Conservation (phyloP, 2,329 filamentous ascomycete species). For the Diaporthe batatas region DNA sequence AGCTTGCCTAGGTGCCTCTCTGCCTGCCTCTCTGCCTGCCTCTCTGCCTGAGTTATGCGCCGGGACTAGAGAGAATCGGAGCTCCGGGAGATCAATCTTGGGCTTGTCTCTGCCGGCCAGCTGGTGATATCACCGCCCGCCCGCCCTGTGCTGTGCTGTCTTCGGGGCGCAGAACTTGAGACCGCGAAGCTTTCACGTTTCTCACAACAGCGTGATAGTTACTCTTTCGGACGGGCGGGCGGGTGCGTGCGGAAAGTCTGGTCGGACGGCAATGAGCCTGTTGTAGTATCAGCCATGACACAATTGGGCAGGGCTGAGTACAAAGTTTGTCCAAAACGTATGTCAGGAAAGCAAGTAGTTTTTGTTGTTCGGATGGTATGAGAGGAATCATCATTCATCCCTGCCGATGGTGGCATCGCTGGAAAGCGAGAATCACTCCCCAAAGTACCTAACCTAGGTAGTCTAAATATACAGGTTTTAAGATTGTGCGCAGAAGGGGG, state of each 20-base stretch:
- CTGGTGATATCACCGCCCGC: neutral
- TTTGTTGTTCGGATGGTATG: neutral
- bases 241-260: neutral
- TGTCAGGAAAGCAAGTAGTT: neutral
- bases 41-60: neutral
- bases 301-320: neutral
- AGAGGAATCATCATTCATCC: conserved; percentile 1
- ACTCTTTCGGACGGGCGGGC: neutral
- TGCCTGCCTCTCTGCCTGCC: neutral
- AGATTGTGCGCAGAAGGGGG: neutral
- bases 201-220: too few relatives aligned
- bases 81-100: neutral
- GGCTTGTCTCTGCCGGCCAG: neutral
- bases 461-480: conserved; percentile 25
- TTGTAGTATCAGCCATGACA: neutral
- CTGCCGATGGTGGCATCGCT: conserved; percentile 16
- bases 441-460: too few relatives aligned
- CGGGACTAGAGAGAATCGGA: neutral
- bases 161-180: conserved; percentile 23
- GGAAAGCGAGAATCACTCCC: neutral
- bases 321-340: neutral
- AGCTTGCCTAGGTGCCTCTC: neutral
- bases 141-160: too few relatives aligned
- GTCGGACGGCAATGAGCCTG: neutral
- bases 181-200: neutral